Evolutionary conservation across 148 eudicot species (phyloP).

Genomic region (Simmondsia chinensis): DNA sequence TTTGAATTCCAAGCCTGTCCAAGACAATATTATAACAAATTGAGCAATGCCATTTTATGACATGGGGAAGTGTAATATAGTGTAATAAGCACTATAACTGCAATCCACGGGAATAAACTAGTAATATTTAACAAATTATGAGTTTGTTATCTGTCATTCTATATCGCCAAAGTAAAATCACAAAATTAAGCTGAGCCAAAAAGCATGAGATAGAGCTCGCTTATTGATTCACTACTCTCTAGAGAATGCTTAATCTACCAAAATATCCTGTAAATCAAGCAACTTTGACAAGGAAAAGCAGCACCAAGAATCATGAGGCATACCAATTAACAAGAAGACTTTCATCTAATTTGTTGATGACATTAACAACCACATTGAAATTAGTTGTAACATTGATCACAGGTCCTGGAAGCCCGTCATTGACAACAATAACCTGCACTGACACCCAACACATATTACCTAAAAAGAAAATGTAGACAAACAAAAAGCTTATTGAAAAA

Average conservation of each 20-base stretch:
- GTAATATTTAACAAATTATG: too few species aligned
- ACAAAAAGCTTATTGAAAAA: neutral
- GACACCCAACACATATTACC: neutral
- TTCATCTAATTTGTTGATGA: slow-evolving; percentile 73
- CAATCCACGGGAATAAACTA: too few species aligned
- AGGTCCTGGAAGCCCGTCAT: slow-evolving; percentile 78
- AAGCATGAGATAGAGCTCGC: neutral
- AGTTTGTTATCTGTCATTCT: too few species aligned
- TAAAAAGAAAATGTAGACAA: neutral
- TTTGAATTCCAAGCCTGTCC: slow-evolving; percentile 70
- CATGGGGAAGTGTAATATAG: neutral
- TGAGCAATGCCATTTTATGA: neutral
- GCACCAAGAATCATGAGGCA: neutral
- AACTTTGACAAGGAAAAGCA: neutral
- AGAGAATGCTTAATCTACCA: too few species aligned
- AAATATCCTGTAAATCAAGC: slow-evolving; percentile 4
- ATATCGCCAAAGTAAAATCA: too few species aligned
- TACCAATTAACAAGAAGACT: slow-evolving; percentile 72
- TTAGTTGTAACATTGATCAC: slow-evolving; percentile 63
- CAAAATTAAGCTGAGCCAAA: neutral
- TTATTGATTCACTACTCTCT: neutral
- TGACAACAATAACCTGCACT: slow-evolving; percentile 74
- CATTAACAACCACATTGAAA: slow-evolving; percentile 57
- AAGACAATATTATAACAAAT: neutral
- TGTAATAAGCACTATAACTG: neutral